phyloP scores from a whole-genome alignment of 2,329 filamentous ascomycete genomes.

The Didymella glomerata region DNA sequence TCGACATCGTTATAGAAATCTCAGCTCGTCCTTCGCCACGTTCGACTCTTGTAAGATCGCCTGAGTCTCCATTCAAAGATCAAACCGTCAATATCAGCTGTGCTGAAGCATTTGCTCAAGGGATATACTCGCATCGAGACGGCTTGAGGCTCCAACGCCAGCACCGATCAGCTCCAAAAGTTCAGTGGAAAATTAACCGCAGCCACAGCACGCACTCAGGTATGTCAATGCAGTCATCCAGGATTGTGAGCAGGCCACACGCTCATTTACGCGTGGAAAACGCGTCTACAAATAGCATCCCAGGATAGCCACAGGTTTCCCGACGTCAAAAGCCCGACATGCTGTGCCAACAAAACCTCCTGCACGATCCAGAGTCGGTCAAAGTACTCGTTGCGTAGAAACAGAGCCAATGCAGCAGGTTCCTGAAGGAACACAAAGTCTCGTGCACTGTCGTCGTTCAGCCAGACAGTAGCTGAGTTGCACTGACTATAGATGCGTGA shows the following conservation, averaged over 20 bases:
- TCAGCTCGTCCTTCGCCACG: neutral
- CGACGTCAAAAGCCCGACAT: neutral
- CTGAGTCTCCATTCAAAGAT: neutral
- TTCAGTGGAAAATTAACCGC: too few relatives aligned
- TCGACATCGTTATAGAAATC: neutral
- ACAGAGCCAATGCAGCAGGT: neutral
- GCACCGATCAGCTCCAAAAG: too few relatives aligned
- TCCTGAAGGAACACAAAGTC: neutral
- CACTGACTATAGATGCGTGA: conserved; percentile 1
- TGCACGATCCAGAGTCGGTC: neutral
- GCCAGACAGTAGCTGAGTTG: neutral
- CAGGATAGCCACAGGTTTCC: neutral
- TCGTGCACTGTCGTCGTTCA: neutral
- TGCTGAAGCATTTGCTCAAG: too few relatives aligned
- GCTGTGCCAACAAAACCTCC: neutral
- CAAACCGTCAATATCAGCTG: too few relatives aligned
- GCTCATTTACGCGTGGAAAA: too few relatives aligned
- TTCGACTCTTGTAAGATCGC: neutral
- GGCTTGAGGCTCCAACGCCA: too few relatives aligned
- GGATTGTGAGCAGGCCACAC: too few relatives aligned
- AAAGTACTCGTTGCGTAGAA: neutral
- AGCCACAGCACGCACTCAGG: too few relatives aligned
- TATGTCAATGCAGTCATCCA: too few relatives aligned
- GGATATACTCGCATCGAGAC: too few relatives aligned
- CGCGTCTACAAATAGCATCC: too few relatives aligned